A percentile compares a stretch with the other conserved stretches of the same genome.
Conservation (phyloP, 257 asterid genomes). For the Fraxinus excelsior region DNA sequence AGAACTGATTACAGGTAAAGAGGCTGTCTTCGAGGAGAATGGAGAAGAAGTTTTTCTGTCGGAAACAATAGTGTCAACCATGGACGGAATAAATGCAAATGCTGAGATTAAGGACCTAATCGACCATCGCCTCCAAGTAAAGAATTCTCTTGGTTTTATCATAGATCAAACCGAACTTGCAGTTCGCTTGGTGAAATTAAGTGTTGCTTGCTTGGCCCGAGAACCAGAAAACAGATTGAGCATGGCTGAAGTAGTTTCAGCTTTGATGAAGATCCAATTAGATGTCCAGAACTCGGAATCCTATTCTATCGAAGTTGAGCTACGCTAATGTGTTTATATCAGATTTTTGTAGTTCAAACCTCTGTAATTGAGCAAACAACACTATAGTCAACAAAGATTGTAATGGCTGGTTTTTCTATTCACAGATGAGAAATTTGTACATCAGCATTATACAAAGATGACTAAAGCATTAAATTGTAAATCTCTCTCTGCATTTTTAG, state of each 20-base stretch:
- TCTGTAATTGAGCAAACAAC: not conserved
- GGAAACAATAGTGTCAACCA: constrained; percentile 26
- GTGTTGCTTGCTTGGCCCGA: constrained; percentile 47
- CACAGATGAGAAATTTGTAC: not conserved
- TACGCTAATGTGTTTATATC: not conserved
- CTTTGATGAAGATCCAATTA: constrained; percentile 50
- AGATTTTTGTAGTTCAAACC: not conserved
- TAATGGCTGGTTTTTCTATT: not conserved
- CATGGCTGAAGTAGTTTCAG: constrained; percentile 52
- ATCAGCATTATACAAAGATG: not conserved
- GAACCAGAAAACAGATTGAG: constrained; percentile 51
- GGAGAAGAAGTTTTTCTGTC: constrained; percentile 48
- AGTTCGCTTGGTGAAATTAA: constrained; percentile 42
- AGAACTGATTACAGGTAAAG: constrained; percentile 66
- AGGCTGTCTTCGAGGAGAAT: constrained; percentile 36
- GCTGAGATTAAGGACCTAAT: constrained; percentile 32
- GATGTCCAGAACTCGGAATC: constrained; percentile 46
- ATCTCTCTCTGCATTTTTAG: not conserved
- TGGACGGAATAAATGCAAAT: constrained; percentile 25
- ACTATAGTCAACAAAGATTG: not conserved
- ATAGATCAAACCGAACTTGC: constrained; percentile 55
- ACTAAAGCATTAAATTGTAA: not conserved
- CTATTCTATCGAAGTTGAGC: constrained; percentile 17
- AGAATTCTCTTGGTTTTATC: constrained; percentile 62
- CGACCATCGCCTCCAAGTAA: constrained; percentile 59